These are phyloP conservation scores for Choiromyces venosus DNA, from an alignment of 495 filamentous ascomycete species.

Conservation along the genomic window DNA sequence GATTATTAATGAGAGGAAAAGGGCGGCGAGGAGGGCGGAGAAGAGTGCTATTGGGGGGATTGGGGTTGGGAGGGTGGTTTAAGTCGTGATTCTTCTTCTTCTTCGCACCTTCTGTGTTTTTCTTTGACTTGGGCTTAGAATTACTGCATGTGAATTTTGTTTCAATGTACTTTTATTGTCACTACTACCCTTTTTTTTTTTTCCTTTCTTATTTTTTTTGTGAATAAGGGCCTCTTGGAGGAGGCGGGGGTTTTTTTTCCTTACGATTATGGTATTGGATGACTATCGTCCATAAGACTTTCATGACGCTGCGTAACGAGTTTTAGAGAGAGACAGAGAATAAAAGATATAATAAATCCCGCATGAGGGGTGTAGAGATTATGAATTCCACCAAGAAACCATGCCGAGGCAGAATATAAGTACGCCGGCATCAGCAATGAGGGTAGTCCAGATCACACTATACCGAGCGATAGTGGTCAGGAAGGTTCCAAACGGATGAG, in stretches of 20 bases:
- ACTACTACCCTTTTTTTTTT: not conserved
- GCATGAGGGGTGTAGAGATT: not conserved
- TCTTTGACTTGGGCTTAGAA: not conserved
- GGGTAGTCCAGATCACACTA: slow-evolving; percentile 47
- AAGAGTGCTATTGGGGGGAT: slow-evolving; percentile 59
- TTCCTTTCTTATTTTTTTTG: not conserved
- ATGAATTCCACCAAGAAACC: slow-evolving; percentile 48
- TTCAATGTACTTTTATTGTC: not conserved
- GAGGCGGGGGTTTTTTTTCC: not conserved
- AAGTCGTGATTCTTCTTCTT: not conserved
- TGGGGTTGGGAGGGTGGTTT: slow-evolving; percentile 41
- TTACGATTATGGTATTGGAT: not conserved
- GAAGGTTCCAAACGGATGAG: slow-evolving; percentile 33
- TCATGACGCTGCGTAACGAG: not conserved
- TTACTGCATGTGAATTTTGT: not conserved
- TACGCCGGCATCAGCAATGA: slow-evolving; percentile 49
- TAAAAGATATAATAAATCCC: slow-evolving; percentile 14
- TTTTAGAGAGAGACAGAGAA: not conserved
- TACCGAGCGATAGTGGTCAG: slow-evolving; percentile 44
- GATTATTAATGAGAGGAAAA: slow-evolving; percentile 55
- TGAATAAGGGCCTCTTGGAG: not conserved
- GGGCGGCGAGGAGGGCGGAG: slow-evolving; percentile 57
- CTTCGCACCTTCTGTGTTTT: not conserved
- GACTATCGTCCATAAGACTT: not conserved
- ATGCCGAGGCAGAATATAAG: slow-evolving; percentile 50